Percentiles rank a stretch among this genome's conserved stretches.
Evolutionary conservation across 2,329 filamentous ascomycete genomes (phyloP).

Genomic region (Trichoderma harzianum): DNA sequence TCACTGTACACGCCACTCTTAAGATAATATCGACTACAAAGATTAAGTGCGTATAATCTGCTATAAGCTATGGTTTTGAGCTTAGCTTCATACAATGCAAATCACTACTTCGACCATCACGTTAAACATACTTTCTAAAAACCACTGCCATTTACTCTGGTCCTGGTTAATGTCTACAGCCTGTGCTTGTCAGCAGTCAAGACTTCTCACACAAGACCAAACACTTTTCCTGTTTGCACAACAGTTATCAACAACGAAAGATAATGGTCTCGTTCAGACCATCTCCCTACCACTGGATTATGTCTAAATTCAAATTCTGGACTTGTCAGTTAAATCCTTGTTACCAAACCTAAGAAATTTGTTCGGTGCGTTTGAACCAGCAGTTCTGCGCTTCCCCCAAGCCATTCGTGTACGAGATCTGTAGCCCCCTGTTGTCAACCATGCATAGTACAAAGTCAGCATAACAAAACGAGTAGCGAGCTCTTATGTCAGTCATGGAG

Average conservation of each 20-base stretch:
- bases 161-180: constrained; percentile 7
- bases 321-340: constrained; percentile 15
- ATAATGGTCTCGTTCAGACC: constrained; percentile 11
- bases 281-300: constrained; percentile 16
- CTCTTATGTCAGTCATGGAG: constrained; percentile 18
- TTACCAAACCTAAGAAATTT: constrained; percentile 15
- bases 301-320: constrained; percentile 17
- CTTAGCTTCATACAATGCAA: not conserved
- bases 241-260: constrained; percentile 13
- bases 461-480: constrained; percentile 16
- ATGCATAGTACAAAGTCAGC: constrained; percentile 19
- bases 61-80: not conserved
- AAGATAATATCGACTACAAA: not conserved
- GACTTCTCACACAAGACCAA: constrained; percentile 13
- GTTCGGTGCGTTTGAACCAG: constrained; percentile 4
- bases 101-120: not conserved
- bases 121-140: not conserved
- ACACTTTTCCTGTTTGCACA: constrained; percentile 10
- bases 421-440: constrained; percentile 19
- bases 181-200: constrained; percentile 19
- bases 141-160: constrained; percentile 1
- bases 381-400: constrained; percentile 16
- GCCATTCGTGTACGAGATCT: constrained; percentile 13
- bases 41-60: not conserved
- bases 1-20: not conserved